These are phyloP conservation scores for Eimeria necatrix DNA, from an alignment of 169 alveolate species.

Conservation along the genomic window DNA sequence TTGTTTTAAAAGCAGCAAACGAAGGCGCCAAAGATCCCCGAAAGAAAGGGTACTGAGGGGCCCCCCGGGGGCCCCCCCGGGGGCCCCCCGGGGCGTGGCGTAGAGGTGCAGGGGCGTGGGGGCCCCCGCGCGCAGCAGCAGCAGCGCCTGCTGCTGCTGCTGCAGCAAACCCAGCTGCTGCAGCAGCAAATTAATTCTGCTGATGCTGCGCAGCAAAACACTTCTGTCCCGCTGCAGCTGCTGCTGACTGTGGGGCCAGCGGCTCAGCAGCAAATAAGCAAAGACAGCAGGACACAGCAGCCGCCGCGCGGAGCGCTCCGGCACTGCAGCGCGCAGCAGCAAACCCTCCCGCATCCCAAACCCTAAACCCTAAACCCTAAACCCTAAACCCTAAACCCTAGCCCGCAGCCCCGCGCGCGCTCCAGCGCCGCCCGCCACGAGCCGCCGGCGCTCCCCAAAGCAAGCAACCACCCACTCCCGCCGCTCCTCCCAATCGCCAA, in stretches of 20 bases:
- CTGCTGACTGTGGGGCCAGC: conserved; percentile 26
- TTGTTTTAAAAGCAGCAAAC: not conserved
- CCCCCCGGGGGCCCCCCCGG: not conserved
- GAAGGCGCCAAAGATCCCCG: not conserved
- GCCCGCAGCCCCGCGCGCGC: no score
- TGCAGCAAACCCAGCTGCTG: not conserved
- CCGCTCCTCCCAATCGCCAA: no score
- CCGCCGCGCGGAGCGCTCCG: conserved; percentile 33
- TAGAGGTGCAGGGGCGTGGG: not conserved
- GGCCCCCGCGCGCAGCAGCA: not conserved
- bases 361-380: no score
- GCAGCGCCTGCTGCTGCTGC: not conserved
- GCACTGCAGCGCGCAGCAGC: not conserved
- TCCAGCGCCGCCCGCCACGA: no score
- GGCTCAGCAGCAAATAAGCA: not conserved
- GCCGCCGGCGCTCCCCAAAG: no score
- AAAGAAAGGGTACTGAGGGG: no score
- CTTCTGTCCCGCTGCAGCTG: conserved; percentile 44
- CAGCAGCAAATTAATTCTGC: not conserved
- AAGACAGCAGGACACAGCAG: conserved; percentile 30
- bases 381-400: no score
- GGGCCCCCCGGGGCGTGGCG: not conserved
- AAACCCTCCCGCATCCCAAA: no score
- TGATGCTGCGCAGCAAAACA: not conserved
- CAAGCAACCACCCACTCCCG: no score